A percentile compares a stretch with the other conserved stretches of the same genome.
These are phyloP conservation scores for Auxenochlorella pyrenoidosa DNA, from an alignment of 139 green algal genomes.

Conservation along the genomic window DNA sequence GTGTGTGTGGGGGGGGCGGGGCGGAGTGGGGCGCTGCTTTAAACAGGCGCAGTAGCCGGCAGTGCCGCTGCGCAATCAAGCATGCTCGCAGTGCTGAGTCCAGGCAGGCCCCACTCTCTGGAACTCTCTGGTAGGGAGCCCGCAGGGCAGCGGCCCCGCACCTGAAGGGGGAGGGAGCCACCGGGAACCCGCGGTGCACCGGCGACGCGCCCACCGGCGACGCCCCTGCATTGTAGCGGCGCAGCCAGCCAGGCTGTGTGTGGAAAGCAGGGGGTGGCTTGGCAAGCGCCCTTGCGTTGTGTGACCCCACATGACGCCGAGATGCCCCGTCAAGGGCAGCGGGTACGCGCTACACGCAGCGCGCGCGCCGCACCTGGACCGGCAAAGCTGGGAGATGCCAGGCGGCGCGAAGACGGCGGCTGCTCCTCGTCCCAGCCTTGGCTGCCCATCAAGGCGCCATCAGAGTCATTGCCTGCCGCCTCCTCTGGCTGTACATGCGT, in stretches of 20 bases:
- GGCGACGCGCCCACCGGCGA: constrained; percentile 1
- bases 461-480: neutral
- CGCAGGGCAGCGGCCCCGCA: neutral
- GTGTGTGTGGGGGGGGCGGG: no score
- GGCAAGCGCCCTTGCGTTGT: no score
- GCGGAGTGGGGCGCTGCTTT: no score
- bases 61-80: no score
- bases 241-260: no score
- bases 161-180: constrained; percentile 33
- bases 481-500: neutral
- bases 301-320: no score
- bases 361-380: neutral
- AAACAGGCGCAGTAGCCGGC: no score
- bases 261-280: no score
- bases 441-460: neutral
- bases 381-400: neutral
- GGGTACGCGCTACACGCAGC: neutral
- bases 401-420: neutral
- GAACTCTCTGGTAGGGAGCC: no score
- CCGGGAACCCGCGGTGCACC: constrained; percentile 13
- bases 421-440: neutral
- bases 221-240: neutral
- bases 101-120: no score
- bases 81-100: no score
- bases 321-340: no score